A percentile compares a stretch with the other conserved stretches of the same genome.
Evolutionary conservation across 2,329 filamentous ascomycete species (phyloP).

Genomic region (Pestalotiopsis sp.): DNA sequence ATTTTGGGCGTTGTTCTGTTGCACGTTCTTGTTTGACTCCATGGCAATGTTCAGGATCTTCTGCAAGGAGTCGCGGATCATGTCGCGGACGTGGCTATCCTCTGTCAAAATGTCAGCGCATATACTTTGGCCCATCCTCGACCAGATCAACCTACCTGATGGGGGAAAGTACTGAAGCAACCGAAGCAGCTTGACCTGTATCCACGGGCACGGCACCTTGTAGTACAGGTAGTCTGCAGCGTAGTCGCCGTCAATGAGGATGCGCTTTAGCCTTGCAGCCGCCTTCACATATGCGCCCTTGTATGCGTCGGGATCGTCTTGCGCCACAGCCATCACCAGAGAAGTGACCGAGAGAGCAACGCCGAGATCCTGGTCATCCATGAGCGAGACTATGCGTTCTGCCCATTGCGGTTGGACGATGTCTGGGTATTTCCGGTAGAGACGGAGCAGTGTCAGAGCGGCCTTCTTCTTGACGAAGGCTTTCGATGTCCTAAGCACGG

Average conservation of each 20-base stretch:
- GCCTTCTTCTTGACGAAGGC: conserved; percentile 99
- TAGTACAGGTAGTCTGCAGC: conserved; percentile 95
- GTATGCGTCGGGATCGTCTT: conserved; percentile 94
- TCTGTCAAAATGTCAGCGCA: conserved; percentile 52
- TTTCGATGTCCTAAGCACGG: conserved; percentile 66
- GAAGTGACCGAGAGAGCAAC: conserved; percentile 96
- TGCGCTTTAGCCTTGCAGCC: conserved; percentile 83
- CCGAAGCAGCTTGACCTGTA: conserved; percentile 91
- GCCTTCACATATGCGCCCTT: conserved; percentile 94
- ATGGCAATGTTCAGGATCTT: conserved; percentile 89
- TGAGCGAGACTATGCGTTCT: conserved; percentile 96
- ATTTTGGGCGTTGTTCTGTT: conserved; percentile 99
- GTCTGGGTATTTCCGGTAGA: conserved; percentile 92
- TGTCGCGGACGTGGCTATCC: conserved; percentile 85
- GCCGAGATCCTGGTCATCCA: conserved; percentile 94
- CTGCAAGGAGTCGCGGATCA: conserved; percentile 90
- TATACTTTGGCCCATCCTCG: conserved; percentile 21
- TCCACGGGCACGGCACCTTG: conserved; percentile 98
- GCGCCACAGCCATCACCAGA: conserved; percentile 88
- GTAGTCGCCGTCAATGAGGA: conserved; percentile 89
- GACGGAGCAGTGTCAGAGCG: conserved; percentile 84
- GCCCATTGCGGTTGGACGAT: conserved; percentile 98
- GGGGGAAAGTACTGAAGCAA: conserved; percentile 95
- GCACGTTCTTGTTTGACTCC: conserved; percentile 96
- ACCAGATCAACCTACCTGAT: conserved; percentile 64